Evolutionary conservation across 495 filamentous ascomycete genomes (phyloP).

Genomic region (Hyaloscypha hepaticicola): DNA sequence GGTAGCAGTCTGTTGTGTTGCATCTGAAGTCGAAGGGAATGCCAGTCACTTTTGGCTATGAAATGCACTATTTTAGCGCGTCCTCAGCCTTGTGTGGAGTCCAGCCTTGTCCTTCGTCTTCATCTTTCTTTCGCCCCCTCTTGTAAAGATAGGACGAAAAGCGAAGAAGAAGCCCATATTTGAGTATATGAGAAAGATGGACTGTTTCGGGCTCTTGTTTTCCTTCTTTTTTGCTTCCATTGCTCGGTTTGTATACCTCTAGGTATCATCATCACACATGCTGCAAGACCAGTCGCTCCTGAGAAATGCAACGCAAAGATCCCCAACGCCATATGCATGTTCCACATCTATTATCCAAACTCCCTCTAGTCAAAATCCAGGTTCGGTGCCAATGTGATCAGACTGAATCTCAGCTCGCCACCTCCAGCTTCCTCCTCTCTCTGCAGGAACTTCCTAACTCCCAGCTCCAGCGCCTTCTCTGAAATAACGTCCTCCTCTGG

Average conservation of each 20-base stretch:
- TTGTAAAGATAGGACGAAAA: too few relatives aligned
- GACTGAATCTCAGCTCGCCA: constrained; percentile 70
- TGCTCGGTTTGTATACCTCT: not conserved
- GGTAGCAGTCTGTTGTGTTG: not conserved
- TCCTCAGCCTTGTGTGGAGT: constrained; percentile 13
- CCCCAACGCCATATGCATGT: not conserved
- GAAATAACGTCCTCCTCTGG: constrained; percentile 70
- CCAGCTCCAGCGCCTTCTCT: constrained; percentile 61
- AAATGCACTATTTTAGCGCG: constrained; percentile 4
- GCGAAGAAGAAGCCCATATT: too few relatives aligned
- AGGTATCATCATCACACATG: not conserved
- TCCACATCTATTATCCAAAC: not conserved
- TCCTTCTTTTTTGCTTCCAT: not conserved
- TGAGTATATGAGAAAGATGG: not conserved
- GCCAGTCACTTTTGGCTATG: constrained; percentile 15
- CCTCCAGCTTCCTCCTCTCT: constrained; percentile 50
- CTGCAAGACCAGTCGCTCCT: too few relatives aligned
- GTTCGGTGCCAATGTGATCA: constrained; percentile 65
- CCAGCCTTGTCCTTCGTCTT: not conserved
- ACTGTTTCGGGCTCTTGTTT: not conserved
- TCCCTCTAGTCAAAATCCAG: constrained; percentile 47
- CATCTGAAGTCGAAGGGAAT: not conserved
- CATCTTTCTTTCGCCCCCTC: not conserved
- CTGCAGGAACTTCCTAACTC: constrained; percentile 65
- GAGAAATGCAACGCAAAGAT: too few relatives aligned